Evolutionary conservation across 768 basidiomycete species (phyloP), one percentile per base, ranked within the genome.

Genomic region (Rhodotorula diobovata): DNA sequence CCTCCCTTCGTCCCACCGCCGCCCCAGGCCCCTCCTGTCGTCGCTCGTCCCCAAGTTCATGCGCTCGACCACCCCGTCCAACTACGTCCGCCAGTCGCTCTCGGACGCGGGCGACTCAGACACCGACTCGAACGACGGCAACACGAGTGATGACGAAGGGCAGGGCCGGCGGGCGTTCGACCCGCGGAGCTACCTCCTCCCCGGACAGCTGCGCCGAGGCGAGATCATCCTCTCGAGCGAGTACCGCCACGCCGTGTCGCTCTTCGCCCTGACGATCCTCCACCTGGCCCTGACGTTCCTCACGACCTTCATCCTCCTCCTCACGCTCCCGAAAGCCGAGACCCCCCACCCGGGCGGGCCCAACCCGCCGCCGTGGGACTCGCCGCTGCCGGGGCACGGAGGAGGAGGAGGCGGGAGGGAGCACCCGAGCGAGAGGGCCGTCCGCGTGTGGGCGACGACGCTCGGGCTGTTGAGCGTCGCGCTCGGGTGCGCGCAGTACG

Each of bases 401-500:
- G 81, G 89, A 53, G 77, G 60, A 20, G 34, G 51, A 14, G 12
- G 32, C 30, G 66, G 73, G 25, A 51, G 63, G 54, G 73, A 74
- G 46, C 73, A 74, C 53, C 81, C 74, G 74, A 62, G 82, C 79
- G 76, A 82, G 76, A 79, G 77, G 61, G 85, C 81, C 76, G 62
- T 81, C 66, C 80, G 77, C 61, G 82, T 79, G 64, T 95, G 93
- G 89, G 92, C 93, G 1, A 89, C 89, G 0, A 90, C 93, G 81
- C 85, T 96, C 9, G 96, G 96, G 15, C 82, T 97, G 34, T 85
- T 87, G 4, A 89, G 91, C 3, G 89, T 91, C 6, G 48, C 87
- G 1, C 85, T 96, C 11, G 89, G 93, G 2, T 86, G 86, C 9
- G 81, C 90, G 11, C 94, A 99, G 80, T 99, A 97, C 71, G 84